These are phyloP conservation scores for Hibiscus mutabilis DNA, from an alignment of 345 rosid species.

Conservation along the genomic window DNA sequence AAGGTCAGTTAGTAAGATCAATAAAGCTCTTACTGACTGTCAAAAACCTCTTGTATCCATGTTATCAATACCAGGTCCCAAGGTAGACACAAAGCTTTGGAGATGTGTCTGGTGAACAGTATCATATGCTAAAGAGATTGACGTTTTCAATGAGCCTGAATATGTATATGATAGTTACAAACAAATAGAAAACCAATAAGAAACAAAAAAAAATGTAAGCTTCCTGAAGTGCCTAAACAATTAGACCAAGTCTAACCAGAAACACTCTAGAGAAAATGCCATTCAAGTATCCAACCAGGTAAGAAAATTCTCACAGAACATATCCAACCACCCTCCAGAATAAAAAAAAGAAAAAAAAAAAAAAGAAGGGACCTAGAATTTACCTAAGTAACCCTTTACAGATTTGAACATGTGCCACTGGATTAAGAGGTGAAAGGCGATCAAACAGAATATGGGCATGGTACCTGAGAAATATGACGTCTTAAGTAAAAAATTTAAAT, in stretches of 20 bases:
- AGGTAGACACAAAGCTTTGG: conserved; percentile 36
- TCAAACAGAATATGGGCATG: conserved; percentile 77
- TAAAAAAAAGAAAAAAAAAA: neutral
- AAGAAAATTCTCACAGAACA: neutral
- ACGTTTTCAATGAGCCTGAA: conserved; percentile 80
- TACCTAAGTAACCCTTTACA: conserved; percentile 81
- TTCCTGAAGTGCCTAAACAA: neutral
- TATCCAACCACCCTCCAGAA: neutral
- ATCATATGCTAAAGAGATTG: conserved; percentile 52
- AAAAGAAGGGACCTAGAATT: conserved; percentile 1
- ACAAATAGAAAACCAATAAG: neutral
- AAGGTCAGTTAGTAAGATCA: too few relatives aligned
- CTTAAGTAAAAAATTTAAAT: neutral
- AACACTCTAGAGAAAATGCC: neutral
- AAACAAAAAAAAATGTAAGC: neutral
- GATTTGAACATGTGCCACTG: conserved; percentile 83
- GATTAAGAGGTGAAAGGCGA: conserved; percentile 79
- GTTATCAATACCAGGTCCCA: conserved; percentile 31
- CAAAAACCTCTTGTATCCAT: conserved; percentile 35
- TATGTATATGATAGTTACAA: conserved; percentile 1
- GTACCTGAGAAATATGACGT: conserved; percentile 43
- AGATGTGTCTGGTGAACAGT: conserved; percentile 52
- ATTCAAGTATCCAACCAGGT: neutral
- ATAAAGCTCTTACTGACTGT: conserved; percentile 28
- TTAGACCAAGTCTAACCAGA: neutral